Evolutionary conservation across 1,284 basidiomycete species (phyloP), one percentile per base, ranked within the genome.

Genomic region (Apiotrichum siamense): DNA sequence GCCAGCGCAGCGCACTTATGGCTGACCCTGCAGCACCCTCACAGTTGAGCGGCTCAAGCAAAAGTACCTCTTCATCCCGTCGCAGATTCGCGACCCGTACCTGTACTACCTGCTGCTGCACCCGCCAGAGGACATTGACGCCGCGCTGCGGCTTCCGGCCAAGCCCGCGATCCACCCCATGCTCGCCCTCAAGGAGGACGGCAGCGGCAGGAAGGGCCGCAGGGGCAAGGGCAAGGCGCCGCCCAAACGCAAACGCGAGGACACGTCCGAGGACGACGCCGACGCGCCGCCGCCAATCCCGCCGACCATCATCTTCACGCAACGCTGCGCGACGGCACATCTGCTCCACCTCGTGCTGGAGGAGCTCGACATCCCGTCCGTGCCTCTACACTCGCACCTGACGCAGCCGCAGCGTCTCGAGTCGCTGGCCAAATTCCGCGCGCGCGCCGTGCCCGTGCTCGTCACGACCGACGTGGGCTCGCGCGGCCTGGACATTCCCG

Each of bases 381-480:
- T 92, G 0, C 84, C 93, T 7, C 79, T 99, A 25, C 96, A 99
- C 74, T 97, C 93, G 4, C 83, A 90, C 35, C 80, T 99, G 17
- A 88, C 87, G 13, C 71, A 99, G 73, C 83, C 88, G 33, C 87
- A 93, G 63, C 82, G 96, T 17, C 76, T 97, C 39, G 79, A 81
- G 2, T 90, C 89, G 6, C 77, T 99, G 17, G 83, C 84, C 4
- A 75, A 88, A n/a, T 99, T 98, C 76, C 83, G 90, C 49, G 83
- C 88, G 0, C 84, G 81, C 27, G 83, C 93, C 48, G 85, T 97
- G 31, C 91, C 92, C 3, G 86, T 98, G 39, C 79, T 99, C 26
- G 81, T 99, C 45, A 91, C 88, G 23, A 97, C 94, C 3, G 94
- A 97, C 70, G 91, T 98, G 24, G 94, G 91, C 9, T 87, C 88